Conservation (phyloP, 176 grass and related monocot genomes). For the Saccharum officinarum region DNA sequence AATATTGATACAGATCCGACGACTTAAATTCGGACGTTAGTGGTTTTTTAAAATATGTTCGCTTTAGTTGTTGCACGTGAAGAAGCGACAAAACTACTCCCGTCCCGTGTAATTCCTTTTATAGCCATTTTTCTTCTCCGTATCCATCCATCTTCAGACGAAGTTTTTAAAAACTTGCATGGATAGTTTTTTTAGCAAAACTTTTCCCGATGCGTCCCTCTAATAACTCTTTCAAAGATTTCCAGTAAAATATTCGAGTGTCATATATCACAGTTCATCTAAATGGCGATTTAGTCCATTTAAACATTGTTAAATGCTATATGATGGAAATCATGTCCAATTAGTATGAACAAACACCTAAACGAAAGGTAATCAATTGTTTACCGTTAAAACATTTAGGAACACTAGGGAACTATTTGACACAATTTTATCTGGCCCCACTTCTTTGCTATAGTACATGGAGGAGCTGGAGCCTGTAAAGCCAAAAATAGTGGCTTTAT, state of each 20-base stretch:
- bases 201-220: not conserved
- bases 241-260: not conserved
- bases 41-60: not conserved
- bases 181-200: not conserved
- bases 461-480: no score
- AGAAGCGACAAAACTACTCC: not conserved
- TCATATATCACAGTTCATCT: not conserved
- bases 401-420: not conserved
- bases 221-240: not conserved
- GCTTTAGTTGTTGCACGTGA: not conserved
- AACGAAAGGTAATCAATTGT: not conserved
- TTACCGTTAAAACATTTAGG: not conserved
- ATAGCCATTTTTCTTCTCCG: fast-evolving
- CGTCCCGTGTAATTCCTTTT: not conserved
- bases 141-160: not conserved
- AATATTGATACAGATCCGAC: not conserved
- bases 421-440: not conserved
- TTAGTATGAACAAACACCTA: not conserved
- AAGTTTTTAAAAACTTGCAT: not conserved
- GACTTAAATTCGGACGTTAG: not conserved
- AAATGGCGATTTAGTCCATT: not conserved
- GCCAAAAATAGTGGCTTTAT: no score
- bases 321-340: not conserved
- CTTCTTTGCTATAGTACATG: not conserved
- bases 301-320: not conserved